Percentiles rank a stretch among this genome's conserved stretches.
These are phyloP conservation scores for Beta macrorhiza DNA, from an alignment of 179 eudicot species.

Conservation along the genomic window DNA sequence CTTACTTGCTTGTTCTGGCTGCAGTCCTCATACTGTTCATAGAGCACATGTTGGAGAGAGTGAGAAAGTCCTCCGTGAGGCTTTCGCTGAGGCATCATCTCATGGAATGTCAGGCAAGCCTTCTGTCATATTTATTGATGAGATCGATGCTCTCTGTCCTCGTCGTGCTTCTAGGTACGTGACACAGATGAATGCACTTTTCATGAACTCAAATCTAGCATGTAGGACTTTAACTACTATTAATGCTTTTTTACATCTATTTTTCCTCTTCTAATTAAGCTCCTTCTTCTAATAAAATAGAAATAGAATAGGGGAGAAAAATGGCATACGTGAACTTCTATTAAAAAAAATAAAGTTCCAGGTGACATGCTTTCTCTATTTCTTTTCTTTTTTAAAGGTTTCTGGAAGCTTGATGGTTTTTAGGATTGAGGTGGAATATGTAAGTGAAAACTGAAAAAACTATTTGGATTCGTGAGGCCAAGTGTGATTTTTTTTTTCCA, in stretches of 20 bases:
- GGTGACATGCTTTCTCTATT: not conserved
- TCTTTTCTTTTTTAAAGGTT: not conserved
- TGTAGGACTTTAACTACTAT: not conserved
- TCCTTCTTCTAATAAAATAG: not conserved
- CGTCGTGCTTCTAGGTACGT: conserved; percentile 75
- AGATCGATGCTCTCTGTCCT: conserved; percentile 92
- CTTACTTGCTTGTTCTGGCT: conserved; percentile 23
- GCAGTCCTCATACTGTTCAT: conserved; percentile 92
- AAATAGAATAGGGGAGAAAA: not conserved
- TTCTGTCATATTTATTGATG: conserved; percentile 85
- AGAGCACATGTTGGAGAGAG: conserved; percentile 89
- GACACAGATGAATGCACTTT: not conserved
- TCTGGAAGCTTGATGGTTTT: not conserved
- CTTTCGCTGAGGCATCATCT: conserved; percentile 78
- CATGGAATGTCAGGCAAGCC: conserved; percentile 71
- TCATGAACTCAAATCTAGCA: not conserved
- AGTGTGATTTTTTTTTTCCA: not conserved
- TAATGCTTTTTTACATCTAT: not conserved
- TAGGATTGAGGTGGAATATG: not conserved
- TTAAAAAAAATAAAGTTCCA: not conserved
- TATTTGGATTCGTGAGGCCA: not conserved
- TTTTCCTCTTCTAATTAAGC: not conserved
- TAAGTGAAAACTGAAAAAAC: not conserved
- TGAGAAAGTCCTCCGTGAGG: conserved; percentile 81
- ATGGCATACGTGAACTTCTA: not conserved